These are phyloP conservation scores for Isabelozyma heimii DNA, from an alignment of 805 yeast species.

Conservation along the genomic window DNA sequence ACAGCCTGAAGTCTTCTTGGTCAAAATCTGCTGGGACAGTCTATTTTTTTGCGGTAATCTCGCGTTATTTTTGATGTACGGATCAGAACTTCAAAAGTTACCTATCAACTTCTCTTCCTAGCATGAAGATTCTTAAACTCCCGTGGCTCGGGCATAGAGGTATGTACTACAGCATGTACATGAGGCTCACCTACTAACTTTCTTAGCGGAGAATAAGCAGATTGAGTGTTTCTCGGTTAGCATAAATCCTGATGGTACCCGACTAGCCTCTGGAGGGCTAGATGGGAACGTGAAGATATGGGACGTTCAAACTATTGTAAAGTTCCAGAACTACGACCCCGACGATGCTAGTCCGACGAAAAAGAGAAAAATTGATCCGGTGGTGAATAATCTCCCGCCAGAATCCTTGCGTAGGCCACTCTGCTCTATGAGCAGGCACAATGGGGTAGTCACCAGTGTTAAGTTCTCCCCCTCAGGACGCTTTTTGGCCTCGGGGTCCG, in stretches of 20 bases:
- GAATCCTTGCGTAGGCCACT: conserved; percentile 47
- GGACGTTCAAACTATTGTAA: conserved; percentile 59
- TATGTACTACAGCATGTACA: conserved; percentile 17
- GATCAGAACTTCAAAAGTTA: neutral
- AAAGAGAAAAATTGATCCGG: conserved; percentile 8
- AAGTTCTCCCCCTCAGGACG: conserved; percentile 90
- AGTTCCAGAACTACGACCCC: conserved; percentile 27
- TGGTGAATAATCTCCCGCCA: conserved; percentile 11
- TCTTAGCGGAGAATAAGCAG: conserved; percentile 68
- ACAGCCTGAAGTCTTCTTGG: too few relatives aligned
- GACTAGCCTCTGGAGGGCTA: conserved; percentile 91
- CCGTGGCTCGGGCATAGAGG: conserved; percentile 47
- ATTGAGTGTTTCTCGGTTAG: conserved; percentile 84
- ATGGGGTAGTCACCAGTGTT: conserved; percentile 94
- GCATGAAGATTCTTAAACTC: conserved; percentile 39
- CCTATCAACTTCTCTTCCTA: neutral
- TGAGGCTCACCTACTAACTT: conserved; percentile 17
- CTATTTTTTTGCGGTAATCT: neutral
- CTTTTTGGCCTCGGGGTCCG: conserved; percentile 91
- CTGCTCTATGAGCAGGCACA: conserved; percentile 91
- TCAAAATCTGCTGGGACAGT: too few relatives aligned
- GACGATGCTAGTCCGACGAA: conserved; percentile 1
- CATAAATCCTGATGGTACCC: conserved; percentile 75
- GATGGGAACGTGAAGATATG: conserved; percentile 90
- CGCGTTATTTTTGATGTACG: neutral